Evolutionary conservation across 2,329 filamentous ascomycete species (phyloP), one percentile per base, ranked within the genome.

Genomic region (Colletotrichum zoysiae): DNA sequence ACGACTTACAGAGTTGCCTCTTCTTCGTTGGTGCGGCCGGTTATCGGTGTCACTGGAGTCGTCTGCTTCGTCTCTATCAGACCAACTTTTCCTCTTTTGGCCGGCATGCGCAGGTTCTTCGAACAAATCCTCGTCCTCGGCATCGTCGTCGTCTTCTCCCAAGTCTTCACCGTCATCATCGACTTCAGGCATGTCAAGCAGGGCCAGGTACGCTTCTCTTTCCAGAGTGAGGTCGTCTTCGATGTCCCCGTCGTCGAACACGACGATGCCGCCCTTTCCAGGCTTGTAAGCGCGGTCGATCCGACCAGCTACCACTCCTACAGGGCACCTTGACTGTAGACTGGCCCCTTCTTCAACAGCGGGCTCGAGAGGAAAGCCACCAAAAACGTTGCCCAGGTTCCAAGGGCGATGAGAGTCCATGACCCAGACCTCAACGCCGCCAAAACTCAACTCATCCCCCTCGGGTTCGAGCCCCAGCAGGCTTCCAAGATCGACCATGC

Each of bases 181-280:
- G 59, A 97, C 84, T 58, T 97, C 93, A 1, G 95, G 95, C 95
- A 99, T 98, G 74, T 95, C 92, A 57, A 94, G 86, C 63, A 98
- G 84, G n/a, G 92, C 92, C 74, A 93, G 89, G 78, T 97, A 98
- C 50, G 96, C 95, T 71, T 94, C 91, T 76, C 90, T 88, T 81
- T 98, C 95, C 1, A 84, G 84, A 16, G 81, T 82, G 44, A 99
- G 84, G 44, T 95, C 93, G 75, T 95, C 93, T 75, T 95, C 93
- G 62, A 99, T 95, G 80, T 99, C 96, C 1, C 95, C 96, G 78
- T 98, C 96, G 78, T 98, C 96, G 80, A 96, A 97, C 2, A 98
- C 95, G 73, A 99, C 89, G 53, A 99, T 93, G 0, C 96, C 96
- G 23, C 95, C 95, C 78, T 88, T 92, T 40, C 94, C 93, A 6